Percentiles rank a stretch among this genome's conserved stretches.
Evolutionary conservation across 2,329 filamentous ascomycete species (phyloP).

Genomic region (Aciculosporium take): DNA sequence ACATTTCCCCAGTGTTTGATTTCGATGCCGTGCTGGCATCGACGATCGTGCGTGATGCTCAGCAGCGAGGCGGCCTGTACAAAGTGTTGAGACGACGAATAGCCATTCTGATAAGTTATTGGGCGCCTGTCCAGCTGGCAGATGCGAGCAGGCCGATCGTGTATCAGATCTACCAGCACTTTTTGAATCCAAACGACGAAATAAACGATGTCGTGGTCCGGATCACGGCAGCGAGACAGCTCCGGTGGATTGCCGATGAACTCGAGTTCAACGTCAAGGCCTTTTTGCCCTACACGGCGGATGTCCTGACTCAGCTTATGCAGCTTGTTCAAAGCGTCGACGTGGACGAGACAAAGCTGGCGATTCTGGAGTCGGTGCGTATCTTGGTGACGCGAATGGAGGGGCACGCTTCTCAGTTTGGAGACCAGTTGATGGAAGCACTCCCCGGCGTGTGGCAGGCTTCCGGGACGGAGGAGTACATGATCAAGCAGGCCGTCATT

Average conservation of each 20-base stretch:
- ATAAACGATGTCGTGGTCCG: slow-evolving; percentile 85
- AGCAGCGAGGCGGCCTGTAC: slow-evolving; percentile 45
- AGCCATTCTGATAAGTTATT: slow-evolving; percentile 77
- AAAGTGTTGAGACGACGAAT: slow-evolving; percentile 78
- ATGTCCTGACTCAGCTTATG: slow-evolving; percentile 60
- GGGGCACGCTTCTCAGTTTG: slow-evolving; percentile 49
- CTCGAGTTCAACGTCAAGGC: slow-evolving; percentile 62
- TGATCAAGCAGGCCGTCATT: slow-evolving; percentile 88
- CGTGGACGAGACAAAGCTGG: slow-evolving; percentile 78
- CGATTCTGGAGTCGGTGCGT: slow-evolving; percentile 73
- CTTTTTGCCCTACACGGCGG: slow-evolving; percentile 65
- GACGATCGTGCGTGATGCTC: slow-evolving; percentile 66
- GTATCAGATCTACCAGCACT: slow-evolving; percentile 79
- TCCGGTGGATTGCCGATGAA: slow-evolving; percentile 69
- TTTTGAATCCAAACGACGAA: slow-evolving; percentile 62
- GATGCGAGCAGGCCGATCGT: slow-evolving; percentile 55
- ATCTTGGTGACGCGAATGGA: slow-evolving; percentile 72
- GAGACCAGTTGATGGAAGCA: slow-evolving; percentile 67
- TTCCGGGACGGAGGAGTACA: slow-evolving; percentile 64
- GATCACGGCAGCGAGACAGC: slow-evolving; percentile 75
- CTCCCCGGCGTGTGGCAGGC: slow-evolving; percentile 75
- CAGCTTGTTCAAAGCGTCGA: slow-evolving; percentile 66
- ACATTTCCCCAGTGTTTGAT: slow-evolving; percentile 60
- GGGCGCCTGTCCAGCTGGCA: slow-evolving; percentile 67
- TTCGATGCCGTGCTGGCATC: slow-evolving; percentile 68